phyloP scores from a whole-genome alignment of 2,329 filamentous ascomycete genomes.

The Aspergillus nomiae region DNA sequence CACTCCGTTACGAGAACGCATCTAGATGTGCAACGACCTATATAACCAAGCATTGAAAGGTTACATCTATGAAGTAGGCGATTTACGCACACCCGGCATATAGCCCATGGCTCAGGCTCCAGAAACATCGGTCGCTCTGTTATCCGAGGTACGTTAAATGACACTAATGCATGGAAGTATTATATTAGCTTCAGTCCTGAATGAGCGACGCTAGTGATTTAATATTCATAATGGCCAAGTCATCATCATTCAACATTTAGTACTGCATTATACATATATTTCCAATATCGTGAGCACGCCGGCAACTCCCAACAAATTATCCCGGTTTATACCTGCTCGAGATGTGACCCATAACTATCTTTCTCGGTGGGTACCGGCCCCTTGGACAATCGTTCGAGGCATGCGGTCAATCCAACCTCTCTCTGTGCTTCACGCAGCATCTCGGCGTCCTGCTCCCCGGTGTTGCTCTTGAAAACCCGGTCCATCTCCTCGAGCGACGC shows the following conservation, averaged over 20 bases:
- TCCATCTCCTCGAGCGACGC: slow-evolving; percentile 58
- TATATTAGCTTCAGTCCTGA: not conserved
- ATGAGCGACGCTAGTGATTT: not conserved
- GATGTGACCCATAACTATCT: slow-evolving; percentile 1
- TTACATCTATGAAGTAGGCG: not conserved
- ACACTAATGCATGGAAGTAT: not conserved
- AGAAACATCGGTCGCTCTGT: too few species aligned
- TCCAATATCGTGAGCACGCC: not conserved
- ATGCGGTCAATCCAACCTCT: slow-evolving; percentile 26
- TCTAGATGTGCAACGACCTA: not conserved
- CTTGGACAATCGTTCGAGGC: slow-evolving; percentile 17
- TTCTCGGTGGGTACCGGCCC: not conserved
- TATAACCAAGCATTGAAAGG: not conserved
- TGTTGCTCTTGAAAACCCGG: slow-evolving; percentile 34
- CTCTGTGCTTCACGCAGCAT: slow-evolving; percentile 27
- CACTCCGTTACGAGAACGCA: not conserved
- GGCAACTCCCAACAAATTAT: not conserved
- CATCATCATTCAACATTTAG: not conserved
- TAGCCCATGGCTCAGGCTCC: not conserved
- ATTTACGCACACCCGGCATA: not conserved
- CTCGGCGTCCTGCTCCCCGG: slow-evolving; percentile 29
- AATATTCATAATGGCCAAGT: not conserved
- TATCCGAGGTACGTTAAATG: not conserved
- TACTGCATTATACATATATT: not conserved
- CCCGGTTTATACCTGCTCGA: slow-evolving; percentile 5